phyloP scores from a whole-genome alignment of 2,329 filamentous ascomycete species.

The Trichophyton simii region DNA sequence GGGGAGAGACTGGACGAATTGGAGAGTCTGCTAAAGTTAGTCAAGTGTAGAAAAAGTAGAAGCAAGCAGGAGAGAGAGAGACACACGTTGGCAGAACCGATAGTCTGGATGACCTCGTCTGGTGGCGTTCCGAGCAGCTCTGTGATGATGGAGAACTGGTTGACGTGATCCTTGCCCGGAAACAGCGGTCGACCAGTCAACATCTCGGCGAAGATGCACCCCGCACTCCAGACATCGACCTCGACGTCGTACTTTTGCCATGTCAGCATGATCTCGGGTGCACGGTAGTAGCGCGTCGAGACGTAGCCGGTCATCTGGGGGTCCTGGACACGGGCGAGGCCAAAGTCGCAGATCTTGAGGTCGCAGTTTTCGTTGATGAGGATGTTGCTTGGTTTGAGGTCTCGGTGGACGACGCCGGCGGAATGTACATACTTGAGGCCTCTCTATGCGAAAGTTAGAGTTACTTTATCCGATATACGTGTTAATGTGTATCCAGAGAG shows the following conservation, averaged over 20 bases:
- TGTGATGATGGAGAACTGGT: constrained; percentile 99
- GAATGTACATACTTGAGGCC: constrained; percentile 99
- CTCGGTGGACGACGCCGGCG: constrained; percentile 91
- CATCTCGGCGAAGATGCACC: constrained; percentile 99
- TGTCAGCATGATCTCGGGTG: constrained; percentile 98
- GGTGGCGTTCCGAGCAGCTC: constrained; percentile 91
- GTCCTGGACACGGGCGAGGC: constrained; percentile 91
- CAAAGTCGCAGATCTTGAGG: constrained; percentile 98
- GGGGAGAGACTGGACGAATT: constrained; percentile 94
- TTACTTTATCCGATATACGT: background rate
- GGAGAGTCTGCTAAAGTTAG: constrained; percentile 53
- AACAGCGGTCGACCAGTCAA: constrained; percentile 86
- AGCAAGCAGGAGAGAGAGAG: background rate
- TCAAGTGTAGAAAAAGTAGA: background rate
- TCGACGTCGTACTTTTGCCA: constrained; percentile 99
- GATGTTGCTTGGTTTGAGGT: constrained; percentile 97
- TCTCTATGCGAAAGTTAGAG: constrained; percentile 45
- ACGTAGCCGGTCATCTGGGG: constrained; percentile 99
- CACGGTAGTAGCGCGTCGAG: constrained; percentile 95
- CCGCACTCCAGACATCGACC: constrained; percentile 98
- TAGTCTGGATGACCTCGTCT: constrained; percentile 96
- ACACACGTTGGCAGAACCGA: constrained; percentile 90
- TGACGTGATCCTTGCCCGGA: constrained; percentile 97
- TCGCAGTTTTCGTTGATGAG: constrained; percentile 99
- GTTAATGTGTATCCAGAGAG: background rate